Evolutionary conservation across 352 stramenopile genomes (phyloP).

Genomic region (Pythium utonaiense): DNA sequence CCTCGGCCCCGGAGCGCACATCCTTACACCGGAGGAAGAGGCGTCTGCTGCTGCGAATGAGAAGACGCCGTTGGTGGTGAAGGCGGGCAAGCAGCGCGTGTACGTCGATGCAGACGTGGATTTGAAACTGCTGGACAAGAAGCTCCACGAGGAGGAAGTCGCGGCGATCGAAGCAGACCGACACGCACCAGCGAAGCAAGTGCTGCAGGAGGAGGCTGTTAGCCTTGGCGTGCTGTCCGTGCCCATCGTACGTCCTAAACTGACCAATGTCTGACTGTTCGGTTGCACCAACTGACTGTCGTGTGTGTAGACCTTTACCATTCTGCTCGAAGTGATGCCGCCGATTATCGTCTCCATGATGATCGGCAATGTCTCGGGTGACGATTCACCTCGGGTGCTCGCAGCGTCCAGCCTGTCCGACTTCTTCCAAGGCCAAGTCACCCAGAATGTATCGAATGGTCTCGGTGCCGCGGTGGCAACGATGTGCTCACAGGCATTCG

Average conservation of each 20-base stretch:
- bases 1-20: background rate
- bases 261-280: too few species aligned
- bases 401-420: slow-evolving; percentile 14
- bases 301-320: slow-evolving; percentile 5
- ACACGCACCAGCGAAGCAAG: background rate
- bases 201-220: slow-evolving; percentile 13
- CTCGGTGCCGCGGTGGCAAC: slow-evolving; percentile 33
- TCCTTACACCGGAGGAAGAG: background rate
- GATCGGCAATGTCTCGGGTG: slow-evolving; percentile 13
- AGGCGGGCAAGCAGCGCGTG: background rate
- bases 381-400: slow-evolving; percentile 2
- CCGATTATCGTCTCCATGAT: slow-evolving; percentile 13
- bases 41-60: background rate
- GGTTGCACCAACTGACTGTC: too few species aligned
- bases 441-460: slow-evolving; percentile 24
- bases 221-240: slow-evolving; percentile 13
- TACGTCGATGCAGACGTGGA: slow-evolving; percentile 7
- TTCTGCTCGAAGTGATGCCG: slow-evolving; percentile 10
- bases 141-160: slow-evolving; percentile 5
- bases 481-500: slow-evolving; percentile 42
- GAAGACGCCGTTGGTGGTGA: slow-evolving; percentile 16
- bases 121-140: slow-evolving; percentile 4
- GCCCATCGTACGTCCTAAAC: slow-evolving; percentile 22
- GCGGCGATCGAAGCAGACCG: background rate
- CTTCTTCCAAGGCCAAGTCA: slow-evolving; percentile 23